Evolutionary conservation across 1,139 yeast species (phyloP).

Genomic region (Yamadazyma sp.): DNA sequence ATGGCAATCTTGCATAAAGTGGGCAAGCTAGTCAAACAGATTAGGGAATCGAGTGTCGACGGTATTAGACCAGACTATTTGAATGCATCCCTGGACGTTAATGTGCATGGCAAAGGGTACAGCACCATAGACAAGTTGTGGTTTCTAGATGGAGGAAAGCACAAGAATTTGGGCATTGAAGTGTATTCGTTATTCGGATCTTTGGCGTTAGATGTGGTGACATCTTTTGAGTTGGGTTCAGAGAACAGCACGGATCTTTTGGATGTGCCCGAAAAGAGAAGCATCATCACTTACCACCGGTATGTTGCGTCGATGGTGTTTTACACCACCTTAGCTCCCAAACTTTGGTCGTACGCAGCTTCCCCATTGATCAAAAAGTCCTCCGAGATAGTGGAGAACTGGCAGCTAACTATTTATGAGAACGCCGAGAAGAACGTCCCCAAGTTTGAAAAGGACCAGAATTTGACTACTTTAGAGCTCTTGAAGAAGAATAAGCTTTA

Average conservation of each 20-base stretch:
- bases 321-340: slow-evolving; percentile 66
- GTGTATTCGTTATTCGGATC: slow-evolving; percentile 63
- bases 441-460: slow-evolving; percentile 17
- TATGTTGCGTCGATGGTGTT: slow-evolving; percentile 65
- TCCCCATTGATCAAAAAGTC: slow-evolving; percentile 38
- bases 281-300: slow-evolving; percentile 50
- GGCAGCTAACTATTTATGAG: slow-evolving; percentile 50
- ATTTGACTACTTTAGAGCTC: slow-evolving; percentile 34
- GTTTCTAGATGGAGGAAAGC: slow-evolving; percentile 25
- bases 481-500: slow-evolving; percentile 32
- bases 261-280: slow-evolving; percentile 35
- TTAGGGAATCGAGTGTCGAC: slow-evolving; percentile 30
- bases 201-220: slow-evolving; percentile 72
- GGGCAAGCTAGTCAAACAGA: slow-evolving; percentile 25
- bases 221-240: slow-evolving; percentile 60
- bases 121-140: slow-evolving; percentile 23
- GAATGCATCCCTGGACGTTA: slow-evolving; percentile 31
- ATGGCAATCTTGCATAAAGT: slow-evolving; percentile 25
- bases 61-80: slow-evolving; percentile 35
- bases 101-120: slow-evolving; percentile 39
- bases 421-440: slow-evolving; percentile 36
- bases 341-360: slow-evolving; percentile 52
- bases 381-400: slow-evolving; percentile 40
- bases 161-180: slow-evolving; percentile 43
- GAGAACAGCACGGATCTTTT: slow-evolving; percentile 45